Percentiles rank a stretch among this genome's conserved stretches.
Evolutionary conservation across 176 grass and related monocot genomes (phyloP).

Genomic region (Cocos nucifera): DNA sequence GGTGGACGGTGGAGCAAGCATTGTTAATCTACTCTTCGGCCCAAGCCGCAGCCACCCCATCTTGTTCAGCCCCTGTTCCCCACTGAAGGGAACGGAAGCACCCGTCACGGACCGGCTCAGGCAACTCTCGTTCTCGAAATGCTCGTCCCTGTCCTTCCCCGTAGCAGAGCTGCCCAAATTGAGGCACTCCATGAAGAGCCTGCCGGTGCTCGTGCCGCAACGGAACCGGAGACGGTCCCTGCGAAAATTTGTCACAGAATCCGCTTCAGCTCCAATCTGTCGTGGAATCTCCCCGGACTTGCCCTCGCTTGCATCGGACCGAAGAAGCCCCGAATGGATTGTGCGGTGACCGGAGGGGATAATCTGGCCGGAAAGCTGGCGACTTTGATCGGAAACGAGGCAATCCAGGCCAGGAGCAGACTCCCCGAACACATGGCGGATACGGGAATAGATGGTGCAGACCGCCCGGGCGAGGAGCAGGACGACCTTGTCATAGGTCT

Average conservation of each 20-base stretch:
- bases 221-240: slow-evolving; percentile 27
- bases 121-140: slow-evolving; percentile 51
- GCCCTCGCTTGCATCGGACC: neutral
- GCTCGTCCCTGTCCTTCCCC: slow-evolving; percentile 39
- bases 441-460: slow-evolving; percentile 60
- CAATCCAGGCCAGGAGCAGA: slow-evolving; percentile 44
- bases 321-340: slow-evolving; percentile 28
- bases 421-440: slow-evolving; percentile 70
- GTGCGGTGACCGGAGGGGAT: slow-evolving; percentile 4
- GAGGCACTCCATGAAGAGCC: slow-evolving; percentile 80
- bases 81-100: slow-evolving; percentile 39
- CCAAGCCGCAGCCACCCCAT: slow-evolving; percentile 33
- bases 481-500: slow-evolving; percentile 73
- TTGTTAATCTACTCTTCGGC: slow-evolving; percentile 62
- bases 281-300: slow-evolving; percentile 41
- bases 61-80: slow-evolving; percentile 26
- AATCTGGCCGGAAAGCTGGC: slow-evolving; percentile 28
- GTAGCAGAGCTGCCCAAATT: slow-evolving; percentile 45
- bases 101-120: slow-evolving; percentile 46
- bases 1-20: slow-evolving; percentile 50
- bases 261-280: slow-evolving; percentile 10
- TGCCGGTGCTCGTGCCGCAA: slow-evolving; percentile 49
- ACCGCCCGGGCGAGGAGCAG: slow-evolving; percentile 67
- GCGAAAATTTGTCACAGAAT: neutral
- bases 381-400: slow-evolving; percentile 24